phyloP scores from a whole-genome alignment of 2,329 filamentous ascomycete species.

The Boeremia exigua region DNA sequence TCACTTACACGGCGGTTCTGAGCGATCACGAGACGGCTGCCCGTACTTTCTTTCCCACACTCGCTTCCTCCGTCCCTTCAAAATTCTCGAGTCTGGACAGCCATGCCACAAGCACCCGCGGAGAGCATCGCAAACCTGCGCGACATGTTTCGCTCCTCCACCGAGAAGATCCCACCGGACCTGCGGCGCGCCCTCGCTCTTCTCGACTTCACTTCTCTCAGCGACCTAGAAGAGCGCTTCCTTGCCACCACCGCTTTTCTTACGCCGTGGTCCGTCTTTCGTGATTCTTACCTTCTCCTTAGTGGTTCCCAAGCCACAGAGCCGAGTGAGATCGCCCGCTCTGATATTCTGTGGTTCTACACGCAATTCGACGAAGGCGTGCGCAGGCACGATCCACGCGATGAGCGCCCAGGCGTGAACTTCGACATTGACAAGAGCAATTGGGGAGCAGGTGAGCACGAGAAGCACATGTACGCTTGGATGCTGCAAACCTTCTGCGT shows the following conservation, averaged over 20 bases:
- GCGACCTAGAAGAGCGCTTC: conserved; percentile 37
- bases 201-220: conserved; percentile 26
- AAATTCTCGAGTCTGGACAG: too few species aligned
- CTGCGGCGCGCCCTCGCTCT: conserved; percentile 34
- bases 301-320: conserved; percentile 19
- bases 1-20: neutral
- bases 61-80: too few species aligned
- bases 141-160: conserved; percentile 22
- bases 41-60: too few species aligned
- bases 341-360: conserved; percentile 42
- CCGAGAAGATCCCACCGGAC: conserved; percentile 23
- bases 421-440: conserved; percentile 34
- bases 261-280: conserved; percentile 39
- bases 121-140: conserved; percentile 18
- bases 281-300: conserved; percentile 36
- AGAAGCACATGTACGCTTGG: conserved; percentile 44
- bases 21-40: neutral
- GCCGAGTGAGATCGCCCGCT: conserved; percentile 25
- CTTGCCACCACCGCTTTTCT: conserved; percentile 39
- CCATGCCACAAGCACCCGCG: neutral
- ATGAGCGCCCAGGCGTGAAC: conserved; percentile 22
- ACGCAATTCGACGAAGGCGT: conserved; percentile 38
- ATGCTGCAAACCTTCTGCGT: conserved; percentile 41
- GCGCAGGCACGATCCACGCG: conserved; percentile 35
- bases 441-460: conserved; percentile 36